Evolutionary conservation across 768 basidiomycete genomes (phyloP), one percentile per base, ranked within the genome.

Genomic region (Saitozyma sp.): DNA sequence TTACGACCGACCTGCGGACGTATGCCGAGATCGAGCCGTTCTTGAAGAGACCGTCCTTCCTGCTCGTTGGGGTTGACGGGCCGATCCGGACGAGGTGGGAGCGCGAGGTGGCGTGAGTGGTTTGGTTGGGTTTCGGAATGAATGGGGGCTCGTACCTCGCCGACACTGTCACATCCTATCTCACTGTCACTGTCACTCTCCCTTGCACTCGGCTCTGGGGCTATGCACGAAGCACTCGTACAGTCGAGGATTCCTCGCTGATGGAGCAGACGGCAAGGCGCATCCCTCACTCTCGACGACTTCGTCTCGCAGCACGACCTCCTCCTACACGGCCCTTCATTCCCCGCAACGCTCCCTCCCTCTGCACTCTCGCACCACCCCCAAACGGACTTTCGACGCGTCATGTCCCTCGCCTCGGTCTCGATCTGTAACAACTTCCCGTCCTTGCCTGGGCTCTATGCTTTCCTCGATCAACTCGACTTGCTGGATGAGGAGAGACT

Each of bases 11-110:
- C 74, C 78, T 94, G 19, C 74, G 76, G 48, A 86, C 84, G 1
- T 80, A 81, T 38, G 80, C 83, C 3, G 79, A 86, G 14, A 82
- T 98, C 42, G 84, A 85, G 62, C 80, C 83, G 54, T 97, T 96
- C 73, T 77, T 85, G 42, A 92, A 87, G 72, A 83, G 96, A 16
- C 96, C 96, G 0, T 98, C 92, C 78, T 92, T 96, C 77, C 81
- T 97, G 76, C 84, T 98, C 20, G 80, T 96, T 50, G 84, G 81
- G 52, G 84, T 92, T 39, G 92, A 97, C 65, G 95, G 91, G 0
- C 93, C 93, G 0, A 73, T 94, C 40, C 78, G 86, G 49, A 81
- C 84, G 50, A 84, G 95, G 48, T 96, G 84, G 78, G 73, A 77
- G 59, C 85, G 92, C 38, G 84, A 29, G 29, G 29, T 29, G 29